Conservation (phyloP, 2,329 filamentous ascomycete species). For the Neonectria ditissima region DNA sequence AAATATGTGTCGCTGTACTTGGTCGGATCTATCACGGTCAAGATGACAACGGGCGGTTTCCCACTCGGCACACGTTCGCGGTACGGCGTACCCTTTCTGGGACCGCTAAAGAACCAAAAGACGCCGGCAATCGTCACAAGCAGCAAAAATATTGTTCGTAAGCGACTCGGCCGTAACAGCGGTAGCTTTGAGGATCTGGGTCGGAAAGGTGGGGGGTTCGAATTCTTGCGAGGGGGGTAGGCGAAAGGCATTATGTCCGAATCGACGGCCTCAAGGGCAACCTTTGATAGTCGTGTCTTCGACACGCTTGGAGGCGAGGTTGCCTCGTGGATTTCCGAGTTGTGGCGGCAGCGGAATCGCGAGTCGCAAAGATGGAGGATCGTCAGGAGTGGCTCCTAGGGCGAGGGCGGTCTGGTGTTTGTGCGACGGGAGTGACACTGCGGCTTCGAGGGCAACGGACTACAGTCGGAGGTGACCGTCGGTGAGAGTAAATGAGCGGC, state of each 20-base stretch:
- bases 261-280: not conserved
- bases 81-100: slow-evolving; percentile 46
- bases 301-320: slow-evolving; percentile 13
- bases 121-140: slow-evolving; percentile 67
- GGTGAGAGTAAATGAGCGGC: slow-evolving; percentile 32
- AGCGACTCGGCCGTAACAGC: slow-evolving; percentile 69
- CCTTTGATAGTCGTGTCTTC: not conserved
- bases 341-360: slow-evolving; percentile 3
- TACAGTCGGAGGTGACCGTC: slow-evolving; percentile 1
- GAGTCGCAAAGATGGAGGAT: slow-evolving; percentile 21
- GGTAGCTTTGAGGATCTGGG: slow-evolving; percentile 67
- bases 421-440: slow-evolving; percentile 27
- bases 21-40: slow-evolving; percentile 83
- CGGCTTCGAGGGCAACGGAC: not conserved
- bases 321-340: slow-evolving; percentile 6
- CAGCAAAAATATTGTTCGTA: slow-evolving; percentile 69
- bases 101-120: slow-evolving; percentile 69
- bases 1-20: slow-evolving; percentile 75
- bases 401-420: slow-evolving; percentile 17
- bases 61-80: slow-evolving; percentile 61
- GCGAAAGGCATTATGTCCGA: slow-evolving; percentile 83
- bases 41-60: slow-evolving; percentile 76
- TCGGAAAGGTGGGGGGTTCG: slow-evolving; percentile 78
- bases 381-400: slow-evolving; percentile 21
- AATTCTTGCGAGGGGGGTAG: slow-evolving; percentile 86